Conservation (phyloP, 495 filamentous ascomycete species). For the Penicillium paxilli region DNA sequence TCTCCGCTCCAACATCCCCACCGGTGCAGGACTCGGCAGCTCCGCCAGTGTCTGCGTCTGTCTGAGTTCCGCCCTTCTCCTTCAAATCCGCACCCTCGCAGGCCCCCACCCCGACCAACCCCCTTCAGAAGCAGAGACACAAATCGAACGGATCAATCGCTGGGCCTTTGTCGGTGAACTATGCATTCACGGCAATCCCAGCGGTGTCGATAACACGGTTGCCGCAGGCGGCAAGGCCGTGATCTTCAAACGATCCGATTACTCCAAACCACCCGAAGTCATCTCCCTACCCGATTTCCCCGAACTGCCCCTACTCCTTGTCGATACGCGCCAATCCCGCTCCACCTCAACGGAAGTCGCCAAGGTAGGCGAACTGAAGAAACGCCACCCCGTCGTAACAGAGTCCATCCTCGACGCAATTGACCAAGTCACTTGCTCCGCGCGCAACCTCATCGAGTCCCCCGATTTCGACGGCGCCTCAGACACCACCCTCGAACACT, state of each 20-base stretch:
- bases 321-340: conserved; percentile 81
- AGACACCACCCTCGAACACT: conserved; percentile 57
- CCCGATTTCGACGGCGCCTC: conserved; percentile 62
- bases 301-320: conserved; percentile 82
- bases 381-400: conserved; percentile 68
- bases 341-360: conserved; percentile 82
- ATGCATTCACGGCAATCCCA: conserved; percentile 95
- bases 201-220: conserved; percentile 97
- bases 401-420: conserved; percentile 79
- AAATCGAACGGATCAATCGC: conserved; percentile 91
- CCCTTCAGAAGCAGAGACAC: conserved; percentile 71
- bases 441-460: conserved; percentile 65
- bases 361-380: conserved; percentile 74
- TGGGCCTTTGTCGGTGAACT: conserved; percentile 98
- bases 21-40: conserved; percentile 87
- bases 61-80: conserved; percentile 77
- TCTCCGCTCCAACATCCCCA: conserved; percentile 89
- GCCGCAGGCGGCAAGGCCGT: conserved; percentile 89
- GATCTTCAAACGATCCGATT: conserved; percentile 79
- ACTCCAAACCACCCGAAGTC: conserved; percentile 73
- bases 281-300: conserved; percentile 80
- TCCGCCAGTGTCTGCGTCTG: conserved; percentile 93
- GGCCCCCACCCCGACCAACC: conserved; percentile 91
- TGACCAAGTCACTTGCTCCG: conserved; percentile 74
- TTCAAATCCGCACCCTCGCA: conserved; percentile 83